Evolutionary conservation across 2,329 filamentous ascomycete species (phyloP), one percentile per base, ranked within the genome.

Genomic region (Botryotinia globosa): DNA sequence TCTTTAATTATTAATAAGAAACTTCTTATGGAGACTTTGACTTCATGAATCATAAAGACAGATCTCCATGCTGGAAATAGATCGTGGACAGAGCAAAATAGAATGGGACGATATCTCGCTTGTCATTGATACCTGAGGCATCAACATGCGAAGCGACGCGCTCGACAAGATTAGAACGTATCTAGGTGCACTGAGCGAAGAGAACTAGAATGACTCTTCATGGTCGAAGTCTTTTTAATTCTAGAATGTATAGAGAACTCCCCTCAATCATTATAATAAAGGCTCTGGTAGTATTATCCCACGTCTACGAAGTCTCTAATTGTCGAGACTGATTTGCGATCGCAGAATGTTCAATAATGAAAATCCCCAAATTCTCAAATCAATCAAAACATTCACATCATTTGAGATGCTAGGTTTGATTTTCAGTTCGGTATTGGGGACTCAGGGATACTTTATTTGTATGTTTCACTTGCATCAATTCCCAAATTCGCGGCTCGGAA

Each of bases 1-100:
- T 37, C 8, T 37, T 37, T 37, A 9, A 16, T 16, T 3, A 7
- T n/a, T 4, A 54, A 1, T 5, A 54, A 7, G 4, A 4, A 3
- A 0, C 12, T n/a, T n/a, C 25, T 16, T 0, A 0, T 16, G 5
- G 0, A 0, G 0, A 4, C 5, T 14, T 3, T 1, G 2, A 3
- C 1, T 12, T n/a, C 12, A n/a, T 12, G 14, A n/a, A 2, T 6
- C 25, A 4, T 1, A 7, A 14, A 4, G 7, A n/a, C 14, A n/a
- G 10, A 54, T 7, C 12, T 54, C 6, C 3, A 0, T 0, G n/a
- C 16, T n/a, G 25, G 5, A n/a, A 51, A 7, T n/a, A n/a, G 48
- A n/a, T 54, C 10, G 10, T 51, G 48, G 44, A 10, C 44, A 16
- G 2, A 6, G 29, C 29, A 59, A 7, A 18, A 16, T 18, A 6